phyloP scores from a whole-genome alignment of 73 alveolate species.

The Chromera velia region DNA sequence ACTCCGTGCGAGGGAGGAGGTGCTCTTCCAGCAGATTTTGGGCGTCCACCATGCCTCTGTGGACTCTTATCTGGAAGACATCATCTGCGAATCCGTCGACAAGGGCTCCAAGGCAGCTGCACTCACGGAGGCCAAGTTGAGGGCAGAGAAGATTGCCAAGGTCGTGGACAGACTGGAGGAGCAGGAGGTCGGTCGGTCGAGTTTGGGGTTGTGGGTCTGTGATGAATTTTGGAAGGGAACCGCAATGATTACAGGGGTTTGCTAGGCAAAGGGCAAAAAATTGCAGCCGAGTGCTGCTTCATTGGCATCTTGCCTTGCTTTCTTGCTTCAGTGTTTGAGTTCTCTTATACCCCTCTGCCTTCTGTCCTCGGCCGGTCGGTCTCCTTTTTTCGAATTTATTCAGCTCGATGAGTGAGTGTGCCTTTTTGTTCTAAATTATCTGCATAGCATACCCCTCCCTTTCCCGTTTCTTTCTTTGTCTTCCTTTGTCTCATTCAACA shows the following conservation, averaged over 20 bases:
- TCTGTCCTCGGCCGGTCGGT: not conserved
- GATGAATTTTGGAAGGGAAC: not conserved
- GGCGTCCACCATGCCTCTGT: conserved; percentile 84
- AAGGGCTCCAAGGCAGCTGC: conserved; percentile 66
- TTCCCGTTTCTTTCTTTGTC: not conserved
- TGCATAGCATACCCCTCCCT: not conserved
- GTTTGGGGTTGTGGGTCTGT: not conserved
- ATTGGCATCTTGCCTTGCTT: not conserved
- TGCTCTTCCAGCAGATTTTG: conserved; percentile 76
- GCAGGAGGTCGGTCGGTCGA: not conserved
- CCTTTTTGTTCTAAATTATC: not conserved
- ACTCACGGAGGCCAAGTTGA: conserved; percentile 73
- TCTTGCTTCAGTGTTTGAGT: not conserved
- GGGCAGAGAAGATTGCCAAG: conserved; percentile 23
- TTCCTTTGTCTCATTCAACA: not conserved
- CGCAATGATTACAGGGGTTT: not conserved
- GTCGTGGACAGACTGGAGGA: conserved; percentile 36
- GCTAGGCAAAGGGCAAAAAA: not conserved
- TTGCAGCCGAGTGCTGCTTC: not conserved
- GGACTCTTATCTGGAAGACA: conserved; percentile 75
- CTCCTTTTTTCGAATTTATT: not conserved
- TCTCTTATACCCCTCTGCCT: not conserved
- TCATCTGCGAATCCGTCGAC: conserved; percentile 29
- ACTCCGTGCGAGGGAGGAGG: conserved; percentile 80
- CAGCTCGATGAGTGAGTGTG: not conserved